Conservation (phyloP, 2,329 filamentous ascomycete species). For the Hirsutella minnesotensis region DNA sequence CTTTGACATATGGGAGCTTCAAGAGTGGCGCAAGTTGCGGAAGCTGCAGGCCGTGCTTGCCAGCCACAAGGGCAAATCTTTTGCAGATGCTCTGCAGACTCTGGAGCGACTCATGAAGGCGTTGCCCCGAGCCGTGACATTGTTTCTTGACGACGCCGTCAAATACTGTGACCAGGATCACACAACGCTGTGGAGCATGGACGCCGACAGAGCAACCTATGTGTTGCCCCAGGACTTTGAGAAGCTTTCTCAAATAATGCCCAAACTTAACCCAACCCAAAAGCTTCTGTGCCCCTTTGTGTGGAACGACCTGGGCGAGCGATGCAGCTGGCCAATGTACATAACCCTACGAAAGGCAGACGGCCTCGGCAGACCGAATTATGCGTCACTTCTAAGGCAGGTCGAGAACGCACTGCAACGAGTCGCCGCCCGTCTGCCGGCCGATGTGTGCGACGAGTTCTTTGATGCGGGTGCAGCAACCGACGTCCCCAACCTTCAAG, state of each 20-base stretch:
- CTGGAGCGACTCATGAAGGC: constrained; percentile 12
- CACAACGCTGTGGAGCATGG: constrained; percentile 10
- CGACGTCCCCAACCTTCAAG: neutral
- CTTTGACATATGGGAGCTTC: constrained; percentile 16
- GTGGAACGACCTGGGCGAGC: constrained; percentile 16
- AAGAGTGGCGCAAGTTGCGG: constrained; percentile 21
- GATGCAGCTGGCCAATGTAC: constrained; percentile 2
- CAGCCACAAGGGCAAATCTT: constrained; percentile 1
- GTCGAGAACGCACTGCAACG: neutral
- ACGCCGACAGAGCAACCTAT: constrained; percentile 25
- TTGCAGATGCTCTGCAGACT: constrained; percentile 5
- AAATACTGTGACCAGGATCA: neutral
- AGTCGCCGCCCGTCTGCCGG: neutral
- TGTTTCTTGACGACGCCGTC: constrained; percentile 8
- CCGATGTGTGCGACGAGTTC: neutral
- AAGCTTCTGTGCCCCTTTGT: constrained; percentile 18
- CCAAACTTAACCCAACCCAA: constrained; percentile 17
- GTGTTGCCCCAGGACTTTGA: constrained; percentile 18
- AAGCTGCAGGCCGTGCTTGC: constrained; percentile 14
- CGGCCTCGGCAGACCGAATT: no score
- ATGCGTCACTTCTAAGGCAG: neutral
- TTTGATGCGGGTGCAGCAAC: neutral
- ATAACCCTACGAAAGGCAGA: no score
- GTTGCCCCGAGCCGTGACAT: constrained; percentile 8
- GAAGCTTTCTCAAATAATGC: constrained; percentile 12